Percentiles rank a stretch among this genome's conserved stretches.
phyloP scores from a whole-genome alignment of 228 moss, liverwort and hornwort species.

The Sphagnum fallax region DNA sequence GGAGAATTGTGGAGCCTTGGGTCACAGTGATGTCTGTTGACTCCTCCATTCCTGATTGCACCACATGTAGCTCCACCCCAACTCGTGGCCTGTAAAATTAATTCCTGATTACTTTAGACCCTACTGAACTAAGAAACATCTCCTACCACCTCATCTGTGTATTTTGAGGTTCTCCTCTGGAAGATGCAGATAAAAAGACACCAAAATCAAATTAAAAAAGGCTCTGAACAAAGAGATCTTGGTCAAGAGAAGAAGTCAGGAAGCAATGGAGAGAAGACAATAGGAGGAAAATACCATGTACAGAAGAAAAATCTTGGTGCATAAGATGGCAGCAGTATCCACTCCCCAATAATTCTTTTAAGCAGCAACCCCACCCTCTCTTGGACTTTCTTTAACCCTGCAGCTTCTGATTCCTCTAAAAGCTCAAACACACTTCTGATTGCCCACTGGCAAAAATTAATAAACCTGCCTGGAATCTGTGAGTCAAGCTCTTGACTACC shows the following conservation, averaged over 20 bases:
- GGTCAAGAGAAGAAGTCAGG: neutral
- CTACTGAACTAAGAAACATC: neutral
- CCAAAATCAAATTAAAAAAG: neutral
- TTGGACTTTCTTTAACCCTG: slow-evolving; percentile 32
- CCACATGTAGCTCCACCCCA: slow-evolving; percentile 74
- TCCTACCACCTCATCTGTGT: neutral
- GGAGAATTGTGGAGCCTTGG: slow-evolving; percentile 61
- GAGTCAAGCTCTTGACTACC: too few relatives aligned
- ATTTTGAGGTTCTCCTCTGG: too few relatives aligned
- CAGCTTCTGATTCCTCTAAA: slow-evolving; percentile 12
- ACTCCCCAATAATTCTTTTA: slow-evolving; percentile 47
- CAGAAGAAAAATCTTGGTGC: slow-evolving; percentile 76
- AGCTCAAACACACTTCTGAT: slow-evolving; percentile 43
- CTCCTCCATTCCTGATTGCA: slow-evolving; percentile 68
- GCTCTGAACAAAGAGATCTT: neutral
- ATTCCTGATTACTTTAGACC: neutral
- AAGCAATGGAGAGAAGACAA: neutral
- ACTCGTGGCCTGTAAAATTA: slow-evolving; percentile 57
- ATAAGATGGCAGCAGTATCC: slow-evolving; percentile 42
- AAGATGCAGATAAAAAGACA: too few relatives aligned
- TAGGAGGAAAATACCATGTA: slow-evolving; percentile 50
- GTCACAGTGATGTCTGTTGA: slow-evolving; percentile 47
- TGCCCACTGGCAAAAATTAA: slow-evolving; percentile 61
- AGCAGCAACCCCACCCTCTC: slow-evolving; percentile 49
- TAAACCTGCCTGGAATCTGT: too few relatives aligned